Evolutionary conservation across 345 rosid genomes (phyloP).

Genomic region (Diplotaxis tenuifolia): DNA sequence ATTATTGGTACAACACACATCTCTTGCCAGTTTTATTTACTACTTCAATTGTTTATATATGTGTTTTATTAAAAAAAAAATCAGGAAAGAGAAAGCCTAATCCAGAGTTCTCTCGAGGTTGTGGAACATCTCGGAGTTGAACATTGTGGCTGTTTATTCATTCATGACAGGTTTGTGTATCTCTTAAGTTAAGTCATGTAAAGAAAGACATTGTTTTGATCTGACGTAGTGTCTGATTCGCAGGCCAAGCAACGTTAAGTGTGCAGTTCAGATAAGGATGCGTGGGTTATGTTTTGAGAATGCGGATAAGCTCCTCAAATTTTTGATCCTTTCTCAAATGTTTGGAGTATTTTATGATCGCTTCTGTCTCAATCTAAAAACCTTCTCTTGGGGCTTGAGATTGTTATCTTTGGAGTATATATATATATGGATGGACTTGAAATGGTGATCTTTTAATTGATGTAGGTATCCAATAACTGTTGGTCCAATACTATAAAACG

Average conservation of each 20-base stretch:
- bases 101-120: conserved; percentile 60
- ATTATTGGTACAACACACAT: conserved; percentile 44
- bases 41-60: neutral
- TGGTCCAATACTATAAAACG: too few relatives aligned
- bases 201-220: neutral
- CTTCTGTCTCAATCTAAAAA: too few relatives aligned
- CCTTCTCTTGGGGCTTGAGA: too few relatives aligned
- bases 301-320: conserved; percentile 47
- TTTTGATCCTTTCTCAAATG: too few relatives aligned
- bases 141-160: conserved; percentile 65
- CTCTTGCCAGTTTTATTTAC: conserved; percentile 22
- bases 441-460: too few relatives aligned
- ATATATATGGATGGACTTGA: too few relatives aligned
- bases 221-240: conserved; percentile 10
- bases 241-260: conserved; percentile 71
- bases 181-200: neutral
- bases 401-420: too few relatives aligned
- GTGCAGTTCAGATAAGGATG: conserved; percentile 71
- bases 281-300: conserved; percentile 65
- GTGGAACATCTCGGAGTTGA: conserved; percentile 64
- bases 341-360: too few relatives aligned
- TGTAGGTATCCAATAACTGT: too few relatives aligned
- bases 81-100: conserved; percentile 95
- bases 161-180: conserved; percentile 70
- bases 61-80: too few relatives aligned